Evolutionary conservation across 305 asterid species (phyloP), one percentile per base, ranked within the genome.

Genomic region (Fraxinus xanthoxyloides): DNA sequence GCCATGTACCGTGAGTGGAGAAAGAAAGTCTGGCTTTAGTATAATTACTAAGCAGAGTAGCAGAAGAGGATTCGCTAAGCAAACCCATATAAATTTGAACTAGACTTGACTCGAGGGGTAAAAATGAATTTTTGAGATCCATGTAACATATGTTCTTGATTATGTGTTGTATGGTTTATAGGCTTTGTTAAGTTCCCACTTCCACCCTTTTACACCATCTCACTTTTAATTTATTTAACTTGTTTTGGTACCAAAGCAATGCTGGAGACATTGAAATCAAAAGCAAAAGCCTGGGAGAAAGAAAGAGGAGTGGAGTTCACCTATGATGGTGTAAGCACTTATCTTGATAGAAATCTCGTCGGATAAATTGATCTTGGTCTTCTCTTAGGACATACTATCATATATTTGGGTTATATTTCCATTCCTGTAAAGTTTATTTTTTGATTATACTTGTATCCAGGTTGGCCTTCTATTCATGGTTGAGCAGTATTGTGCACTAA

Each of bases 391-490:
- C 24, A 17, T 67, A 38, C 23, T 63, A 24, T 24, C 72, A 63
- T 9, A 63, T 63, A 7, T 63, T 24, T 21, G 31, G 72, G 32
- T 9, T 63, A 30, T 63, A 23, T 63, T 63, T 63, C 72, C 32
- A 24, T 63, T 24, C 72, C 13, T 63, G 72, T 23, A 63, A 19
- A 56, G 67, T 17, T 56, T 63, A 21, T 63, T 69, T n/a, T 2
- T 30, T 69, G 38, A 69, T 69, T 28, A 30, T 4, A 12, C 77
- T 8, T 51, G 76, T 77, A 3, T 79, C 78, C 89, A 96, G 99
- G 94, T 92, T 85, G 88, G 91, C 72, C 91, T 94, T 84, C 74
- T 86, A 13, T 85, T 87, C 85, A 93, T 92, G 97, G 83, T 96
- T 59, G 95, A 92, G 75, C 90, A 92, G 82, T 94, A 96, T 86